Percentiles rank a stretch among this genome's conserved stretches.
These are phyloP conservation scores for Camelina hispida DNA, from an alignment of 345 rosid species.

Conservation along the genomic window DNA sequence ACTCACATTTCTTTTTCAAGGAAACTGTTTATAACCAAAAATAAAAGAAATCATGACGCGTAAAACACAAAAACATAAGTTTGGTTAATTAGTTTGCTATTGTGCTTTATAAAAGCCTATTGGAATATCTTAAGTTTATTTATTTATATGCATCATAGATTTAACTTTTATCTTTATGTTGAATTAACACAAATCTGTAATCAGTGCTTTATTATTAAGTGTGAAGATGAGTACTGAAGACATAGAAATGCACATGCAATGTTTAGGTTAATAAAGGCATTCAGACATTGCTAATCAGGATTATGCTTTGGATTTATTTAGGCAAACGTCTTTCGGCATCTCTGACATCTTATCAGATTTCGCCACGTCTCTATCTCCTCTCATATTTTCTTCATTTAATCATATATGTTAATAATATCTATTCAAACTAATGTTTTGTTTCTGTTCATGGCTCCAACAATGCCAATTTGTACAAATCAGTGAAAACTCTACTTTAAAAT, in stretches of 20 bases:
- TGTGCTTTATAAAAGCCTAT: conserved; percentile 36
- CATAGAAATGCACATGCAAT: conserved; percentile 40
- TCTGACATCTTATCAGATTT: conserved; percentile 13
- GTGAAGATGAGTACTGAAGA: conserved; percentile 11
- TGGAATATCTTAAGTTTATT: conserved; percentile 30
- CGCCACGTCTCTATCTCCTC: conserved; percentile 26
- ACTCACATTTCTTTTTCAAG: background rate
- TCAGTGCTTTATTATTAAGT: background rate
- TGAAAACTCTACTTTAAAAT: background rate
- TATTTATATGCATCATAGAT: conserved; percentile 3
- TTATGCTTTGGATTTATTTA: conserved; percentile 41
- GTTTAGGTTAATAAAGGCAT: conserved; percentile 34
- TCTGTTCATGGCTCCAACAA: background rate
- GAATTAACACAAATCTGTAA: background rate
- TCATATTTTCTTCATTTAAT: background rate
- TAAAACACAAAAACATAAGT: conserved; percentile 37
- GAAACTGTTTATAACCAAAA: background rate
- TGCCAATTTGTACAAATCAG: conserved; percentile 7
- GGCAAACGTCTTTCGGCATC: conserved; percentile 39
- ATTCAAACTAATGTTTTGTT: background rate
- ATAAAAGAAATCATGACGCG: conserved; percentile 15
- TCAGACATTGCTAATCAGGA: conserved; percentile 33
- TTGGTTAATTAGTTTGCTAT: conserved; percentile 22
- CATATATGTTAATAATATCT: background rate
- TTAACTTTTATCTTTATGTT: background rate